Base-by-base conservation (phyloP, 352 stramenopile genomes). In the Globisporangium middletonii region DNA sequence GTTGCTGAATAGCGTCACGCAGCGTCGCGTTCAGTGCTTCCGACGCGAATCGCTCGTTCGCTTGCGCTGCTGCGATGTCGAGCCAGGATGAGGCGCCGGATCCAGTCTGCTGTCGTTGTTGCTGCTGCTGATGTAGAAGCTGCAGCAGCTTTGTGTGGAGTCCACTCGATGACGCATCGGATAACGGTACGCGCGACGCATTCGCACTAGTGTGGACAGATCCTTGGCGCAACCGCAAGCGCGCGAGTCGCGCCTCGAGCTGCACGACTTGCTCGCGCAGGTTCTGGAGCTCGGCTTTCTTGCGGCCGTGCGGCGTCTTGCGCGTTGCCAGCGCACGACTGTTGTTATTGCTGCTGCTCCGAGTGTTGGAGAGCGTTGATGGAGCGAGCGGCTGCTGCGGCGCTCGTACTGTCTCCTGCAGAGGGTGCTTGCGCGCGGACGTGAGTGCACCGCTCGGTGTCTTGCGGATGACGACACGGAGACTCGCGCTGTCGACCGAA, bases 11-110 rank as follows among this genome's bases (percentile, higher is more conserved):
- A 26, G 54, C 23, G 5, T 60, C 54, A 26, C 37, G 46, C 12
- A 60, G 54, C 45, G 41, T 53, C 33, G 28, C 0, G 45, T 60
- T 60, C 1, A 51, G 15, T 38, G 54, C 54, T n/a, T 60, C 54
- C 2, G 54, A 52, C 28, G 18, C 5, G 23, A 53, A 47, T 12
- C 45, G 45, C 35, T 44, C 45, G 23, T 4, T 28, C 33, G 26
- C 45, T 37, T 52, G 54, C 33, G 27, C 13, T 12, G n/a, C 33
- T 26, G 54, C 54, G n/a, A 60, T 19, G 13, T 49, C 54, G 5
- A 44, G 8, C 54, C 54, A 60, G 2, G 45, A 49, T 11, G 26
- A 26, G 18, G 5, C 38, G 41, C 41, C 28, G 38, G 38, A 27
- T 7, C 11, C 6, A 7, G n/a, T 12, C 49, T 4, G 28, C 19